Conservation (phyloP, 805 yeast species). For the Cyberlindnera euphorbiiphila region DNA sequence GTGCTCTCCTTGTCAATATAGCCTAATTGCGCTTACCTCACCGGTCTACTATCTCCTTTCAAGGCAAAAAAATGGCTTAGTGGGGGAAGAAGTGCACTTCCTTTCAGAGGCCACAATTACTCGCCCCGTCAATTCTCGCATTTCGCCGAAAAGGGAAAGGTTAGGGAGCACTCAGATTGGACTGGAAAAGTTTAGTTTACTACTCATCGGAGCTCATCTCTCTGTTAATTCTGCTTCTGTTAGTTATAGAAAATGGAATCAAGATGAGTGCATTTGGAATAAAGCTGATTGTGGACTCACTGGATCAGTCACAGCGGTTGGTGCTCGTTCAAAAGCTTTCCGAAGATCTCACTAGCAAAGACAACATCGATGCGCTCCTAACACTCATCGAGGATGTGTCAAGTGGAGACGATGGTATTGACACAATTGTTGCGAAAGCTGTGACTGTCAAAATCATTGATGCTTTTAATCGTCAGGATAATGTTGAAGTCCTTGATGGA, state of each 20-base stretch:
- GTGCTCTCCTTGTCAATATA: too few species aligned
- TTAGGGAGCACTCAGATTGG: background rate
- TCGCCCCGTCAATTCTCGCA: too few species aligned
- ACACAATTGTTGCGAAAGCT: conserved; percentile 6
- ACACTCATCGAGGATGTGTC: conserved; percentile 9
- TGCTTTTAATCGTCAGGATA: background rate
- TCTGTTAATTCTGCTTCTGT: background rate
- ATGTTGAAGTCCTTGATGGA: background rate
- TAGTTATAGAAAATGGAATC: background rate
- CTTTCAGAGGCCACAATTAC: too few species aligned
- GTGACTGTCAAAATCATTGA: background rate
- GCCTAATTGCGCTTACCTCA: too few species aligned
- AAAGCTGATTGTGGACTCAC: background rate
- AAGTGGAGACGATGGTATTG: conserved; percentile 1
- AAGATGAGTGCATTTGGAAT: background rate
- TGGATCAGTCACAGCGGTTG: background rate
- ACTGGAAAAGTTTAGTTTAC: conserved; percentile 1
- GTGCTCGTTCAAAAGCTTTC: conserved; percentile 4
- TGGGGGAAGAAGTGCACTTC: too few species aligned
- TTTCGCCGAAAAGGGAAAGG: background rate
- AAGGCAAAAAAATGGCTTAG: too few species aligned
- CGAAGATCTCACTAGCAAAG: conserved; percentile 3
- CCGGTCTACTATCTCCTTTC: too few species aligned
- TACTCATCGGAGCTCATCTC: conserved; percentile 1
- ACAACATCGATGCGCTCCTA: conserved; percentile 11